Conservation (phyloP, 768 basidiomycete genomes). For the Thelephora aurantiotincta region DNA sequence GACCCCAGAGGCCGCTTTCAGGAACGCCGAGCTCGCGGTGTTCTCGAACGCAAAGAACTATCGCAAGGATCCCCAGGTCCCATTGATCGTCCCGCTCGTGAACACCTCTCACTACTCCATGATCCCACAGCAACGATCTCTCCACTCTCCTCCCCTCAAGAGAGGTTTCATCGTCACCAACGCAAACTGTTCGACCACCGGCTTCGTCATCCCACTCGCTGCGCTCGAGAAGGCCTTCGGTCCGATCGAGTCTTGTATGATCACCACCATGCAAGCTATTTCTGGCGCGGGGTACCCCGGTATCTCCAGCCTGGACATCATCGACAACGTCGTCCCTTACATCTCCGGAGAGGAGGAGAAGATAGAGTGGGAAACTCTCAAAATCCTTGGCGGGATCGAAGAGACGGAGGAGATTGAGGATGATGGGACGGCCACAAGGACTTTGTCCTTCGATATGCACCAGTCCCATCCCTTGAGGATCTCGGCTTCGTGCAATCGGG, state of each 20-base stretch:
- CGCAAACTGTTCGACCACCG: conserved; percentile 97
- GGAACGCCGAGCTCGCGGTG: conserved; percentile 76
- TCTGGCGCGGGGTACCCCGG: conserved; percentile 98
- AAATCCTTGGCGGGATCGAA: conserved; percentile 81
- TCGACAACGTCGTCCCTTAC: conserved; percentile 93
- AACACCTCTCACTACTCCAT: conserved; percentile 80
- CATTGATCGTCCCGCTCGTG: conserved; percentile 92
- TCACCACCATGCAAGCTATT: conserved; percentile 96
- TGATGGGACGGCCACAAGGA: conserved; percentile 26
- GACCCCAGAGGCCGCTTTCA: conserved; percentile 65
- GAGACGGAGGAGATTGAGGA: conserved; percentile 24
- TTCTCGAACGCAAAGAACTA: conserved; percentile 98
- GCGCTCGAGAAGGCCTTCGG: conserved; percentile 88
- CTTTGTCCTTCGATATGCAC: conserved; percentile 66
- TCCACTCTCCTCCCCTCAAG: conserved; percentile 51
- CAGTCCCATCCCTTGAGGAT: conserved; percentile 67
- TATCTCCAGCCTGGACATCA: conserved; percentile 74
- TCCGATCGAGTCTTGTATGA: conserved; percentile 80
- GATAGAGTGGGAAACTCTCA: conserved; percentile 97
- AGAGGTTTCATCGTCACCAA: conserved; percentile 96
- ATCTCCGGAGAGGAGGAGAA: conserved; percentile 95
- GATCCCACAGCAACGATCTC: conserved; percentile 65
- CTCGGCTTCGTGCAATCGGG: conserved; percentile 88
- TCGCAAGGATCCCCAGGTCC: conserved; percentile 82
- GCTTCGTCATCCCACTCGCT: conserved; percentile 78